Evolutionary conservation across 2,329 filamentous ascomycete genomes (phyloP), one percentile per base, ranked within the genome.

Genomic region (Xylariaceae sp.): DNA sequence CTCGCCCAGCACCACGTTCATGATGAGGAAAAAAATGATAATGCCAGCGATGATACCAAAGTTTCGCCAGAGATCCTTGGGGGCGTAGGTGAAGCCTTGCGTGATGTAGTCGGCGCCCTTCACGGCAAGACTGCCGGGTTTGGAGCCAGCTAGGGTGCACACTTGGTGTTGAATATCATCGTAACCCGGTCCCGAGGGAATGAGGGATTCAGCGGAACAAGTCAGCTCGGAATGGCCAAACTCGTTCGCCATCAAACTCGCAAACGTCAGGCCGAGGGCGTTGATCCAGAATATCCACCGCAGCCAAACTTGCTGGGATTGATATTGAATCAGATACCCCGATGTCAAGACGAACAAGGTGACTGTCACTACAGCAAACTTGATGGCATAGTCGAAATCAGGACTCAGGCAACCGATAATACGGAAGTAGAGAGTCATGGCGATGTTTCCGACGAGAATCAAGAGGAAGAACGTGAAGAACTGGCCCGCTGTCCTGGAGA

Each of bases 371-470:
- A 89, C 85, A 5, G 88, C 88, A 53, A 89, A 86, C 69, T 91
- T 91, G 70, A 91, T 88, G 2, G 91, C 91, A 43, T 87, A 88
- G 67, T 95, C 88, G 55, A 95, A 95, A 64, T 90, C 87, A 0
- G 88, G 87, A 56, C 86, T 90, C 9, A 88, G 56, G 56, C 85
- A 89, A 5, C 86, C 88, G 1, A 91, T 77, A 2, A 86, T 88
- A 56, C 88, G 76, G 74, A 91, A 91, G 68, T 90, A 87, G 1
- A 90, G 73, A 0, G 87, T 89, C 85, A 91, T 90, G 7, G 80
- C 80, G 32, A 88, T 77, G 62, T 87, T 88, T 3, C 80, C 83
- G 2, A 79, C 79, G 43, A 89, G 76, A 12, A 91, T 80, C 69
- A 91, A 76, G 11, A 91, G 70, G 60, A 84, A 85, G 67, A 89